Conservation (phyloP, 257 asterid species). For the Nicotiana benthamiana region DNA sequence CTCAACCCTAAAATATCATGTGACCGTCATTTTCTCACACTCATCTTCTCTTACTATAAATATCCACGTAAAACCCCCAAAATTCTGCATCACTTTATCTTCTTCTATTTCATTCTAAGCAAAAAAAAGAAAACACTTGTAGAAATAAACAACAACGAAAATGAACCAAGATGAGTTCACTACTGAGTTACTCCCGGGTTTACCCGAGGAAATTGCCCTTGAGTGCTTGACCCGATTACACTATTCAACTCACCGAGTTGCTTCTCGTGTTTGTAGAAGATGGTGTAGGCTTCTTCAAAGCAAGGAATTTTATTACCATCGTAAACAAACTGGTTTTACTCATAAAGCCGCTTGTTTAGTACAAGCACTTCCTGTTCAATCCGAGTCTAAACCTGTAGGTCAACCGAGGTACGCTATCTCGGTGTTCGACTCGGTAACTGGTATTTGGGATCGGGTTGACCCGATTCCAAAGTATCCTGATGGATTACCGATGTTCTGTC, state of each 20-base stretch:
- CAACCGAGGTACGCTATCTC: constrained; percentile 68
- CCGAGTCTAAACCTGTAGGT: constrained; percentile 40
- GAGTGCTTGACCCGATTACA: constrained; percentile 79
- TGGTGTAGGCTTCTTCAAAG: constrained; percentile 61
- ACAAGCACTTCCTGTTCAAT: constrained; percentile 42
- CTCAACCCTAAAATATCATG: background rate
- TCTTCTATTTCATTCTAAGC: background rate
- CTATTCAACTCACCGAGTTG: constrained; percentile 52
- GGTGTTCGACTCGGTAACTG: constrained; percentile 43
- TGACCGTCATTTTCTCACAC: background rate
- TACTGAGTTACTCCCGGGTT: constrained; percentile 55
- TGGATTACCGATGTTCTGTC: constrained; percentile 83
- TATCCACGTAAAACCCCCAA: background rate
- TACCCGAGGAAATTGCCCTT: constrained; percentile 76
- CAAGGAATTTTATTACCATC: constrained; percentile 59
- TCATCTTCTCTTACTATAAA: constrained; percentile 6
- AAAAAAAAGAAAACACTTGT: constrained; percentile 4
- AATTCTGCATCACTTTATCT: background rate
- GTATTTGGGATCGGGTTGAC: constrained; percentile 55
- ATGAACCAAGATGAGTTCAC: constrained; percentile 26
- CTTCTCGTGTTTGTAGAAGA: constrained; percentile 52
- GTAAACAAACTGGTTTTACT: constrained; percentile 47
- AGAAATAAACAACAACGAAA: background rate
- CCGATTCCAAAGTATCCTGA: constrained; percentile 55
- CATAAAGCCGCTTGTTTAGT: constrained; percentile 57